A percentile compares a stretch with the other conserved stretches of the same genome.
phyloP scores from a whole-genome alignment of 768 basidiomycete genomes.

The Lactarius tabidus region DNA sequence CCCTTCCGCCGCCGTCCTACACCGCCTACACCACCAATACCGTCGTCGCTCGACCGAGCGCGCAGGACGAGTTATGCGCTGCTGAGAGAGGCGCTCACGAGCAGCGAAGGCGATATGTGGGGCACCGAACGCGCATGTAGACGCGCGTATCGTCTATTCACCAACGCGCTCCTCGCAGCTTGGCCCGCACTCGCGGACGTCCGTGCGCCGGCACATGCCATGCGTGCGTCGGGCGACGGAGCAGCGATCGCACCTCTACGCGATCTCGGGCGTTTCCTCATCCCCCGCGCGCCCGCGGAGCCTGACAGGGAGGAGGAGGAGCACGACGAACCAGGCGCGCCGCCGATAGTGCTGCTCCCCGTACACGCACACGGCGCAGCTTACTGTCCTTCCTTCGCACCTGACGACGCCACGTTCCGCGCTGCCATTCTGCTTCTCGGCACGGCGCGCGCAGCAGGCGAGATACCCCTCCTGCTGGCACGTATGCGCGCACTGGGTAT shows the following conservation, averaged over 20 bases:
- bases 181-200: slow-evolving; percentile 42
- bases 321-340: background rate
- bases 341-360: slow-evolving; percentile 24
- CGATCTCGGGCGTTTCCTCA: slow-evolving; percentile 33
- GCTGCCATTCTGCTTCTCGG: slow-evolving; percentile 62
- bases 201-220: slow-evolving; percentile 37
- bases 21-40: too few species aligned
- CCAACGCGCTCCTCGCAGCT: slow-evolving; percentile 53
- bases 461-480: slow-evolving; percentile 62
- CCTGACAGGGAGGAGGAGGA: background rate
- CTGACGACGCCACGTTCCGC: slow-evolving; percentile 50
- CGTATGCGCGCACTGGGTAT: slow-evolving; percentile 70
- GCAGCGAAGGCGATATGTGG: slow-evolving; percentile 31
- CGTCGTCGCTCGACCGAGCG: slow-evolving; percentile 7
- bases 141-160: slow-evolving; percentile 50
- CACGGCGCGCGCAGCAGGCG: slow-evolving; percentile 41
- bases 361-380: slow-evolving; percentile 15
- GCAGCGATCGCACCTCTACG: slow-evolving; percentile 30
- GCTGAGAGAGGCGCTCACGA: slow-evolving; percentile 30
- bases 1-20: slow-evolving; percentile 19
- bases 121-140: slow-evolving; percentile 39
- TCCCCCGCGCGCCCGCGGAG: slow-evolving; percentile 1
- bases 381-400: slow-evolving; percentile 40
- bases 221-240: slow-evolving; percentile 30
- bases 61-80: slow-evolving; percentile 31